Base-by-base conservation (phyloP, 1,139 yeast genomes). In the Lodderomyces elongisporus region DNA sequence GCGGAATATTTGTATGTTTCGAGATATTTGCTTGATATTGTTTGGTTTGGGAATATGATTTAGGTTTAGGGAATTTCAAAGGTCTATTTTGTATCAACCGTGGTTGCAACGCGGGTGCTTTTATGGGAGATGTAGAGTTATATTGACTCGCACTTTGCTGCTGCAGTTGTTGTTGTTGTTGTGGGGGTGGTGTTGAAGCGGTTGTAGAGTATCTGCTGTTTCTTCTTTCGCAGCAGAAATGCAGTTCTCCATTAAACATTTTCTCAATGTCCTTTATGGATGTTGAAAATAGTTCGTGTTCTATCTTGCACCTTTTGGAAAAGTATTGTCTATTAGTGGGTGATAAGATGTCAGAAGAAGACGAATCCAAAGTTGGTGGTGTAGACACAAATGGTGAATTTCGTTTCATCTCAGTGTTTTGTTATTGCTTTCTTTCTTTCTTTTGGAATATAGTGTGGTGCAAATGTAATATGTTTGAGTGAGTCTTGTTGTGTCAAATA, bases 231-330 rank as follows among this genome's bases (percentile, higher is more conserved):
- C 30, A 5, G 31, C 30, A 14, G 23, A 16, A 27, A 15, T 25
- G 4, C 16, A 20, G 26, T 25, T 37, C 37, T 25, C 27, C 30
- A 13, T 41, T 43, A 38, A 56, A 58, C 52, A 58, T 49, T 28
- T 44, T 44, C 30, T 58, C 60, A 21, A 58, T 56, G 34, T 57
- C 62, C 33, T 48, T 46, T 35, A 58, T 52, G 18, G 59, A 49
- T 31, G 53, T 56, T 36, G 55, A 51, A 34, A 56, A 58, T 28
- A 56, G 54, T 38, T 56, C 61, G 31, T 48, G 44, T 35, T 57
- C 62, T 21, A 55, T 42, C 34, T 43, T 46, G 18, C 54, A 36
- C 21, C 62, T 38, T 31, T 56, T 56, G 35, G 42, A 45, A 33
- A 33, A 20, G 27, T 33, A 13, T 34, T 26, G 10, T 31, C 35